phyloP scores from a whole-genome alignment of 768 basidiomycete genomes.

The Exsudoporus frostii region DNA sequence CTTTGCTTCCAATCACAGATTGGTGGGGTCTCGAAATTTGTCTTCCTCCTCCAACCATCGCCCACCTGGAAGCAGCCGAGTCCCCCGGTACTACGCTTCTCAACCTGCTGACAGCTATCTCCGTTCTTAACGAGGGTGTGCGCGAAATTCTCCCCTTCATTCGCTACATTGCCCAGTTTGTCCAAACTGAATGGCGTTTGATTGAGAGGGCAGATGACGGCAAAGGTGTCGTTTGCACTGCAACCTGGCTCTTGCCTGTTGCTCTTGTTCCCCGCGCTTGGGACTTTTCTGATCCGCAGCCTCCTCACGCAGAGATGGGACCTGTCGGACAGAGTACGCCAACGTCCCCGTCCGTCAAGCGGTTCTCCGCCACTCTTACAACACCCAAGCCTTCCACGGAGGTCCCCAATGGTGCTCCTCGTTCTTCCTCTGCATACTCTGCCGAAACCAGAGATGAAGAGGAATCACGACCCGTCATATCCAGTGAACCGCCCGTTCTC shows the following conservation, averaged over 20 bases:
- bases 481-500: slow-evolving; percentile 30
- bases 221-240: slow-evolving; percentile 80
- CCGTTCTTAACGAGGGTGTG: slow-evolving; percentile 68
- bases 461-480: slow-evolving; percentile 22
- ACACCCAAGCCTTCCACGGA: slow-evolving; percentile 32
- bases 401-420: slow-evolving; percentile 13
- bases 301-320: slow-evolving; percentile 28
- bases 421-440: slow-evolving; percentile 31
- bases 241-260: slow-evolving; percentile 87
- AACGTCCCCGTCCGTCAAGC: slow-evolving; percentile 20
- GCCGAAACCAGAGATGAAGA: slow-evolving; percentile 29
- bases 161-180: slow-evolving; percentile 76
- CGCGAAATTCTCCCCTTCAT: slow-evolving; percentile 83
- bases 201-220: slow-evolving; percentile 67
- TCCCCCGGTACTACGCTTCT: slow-evolving; percentile 54
- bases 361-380: slow-evolving; percentile 23
- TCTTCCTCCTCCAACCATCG: slow-evolving; percentile 68
- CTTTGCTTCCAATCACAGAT: slow-evolving; percentile 41
- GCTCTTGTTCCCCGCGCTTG: slow-evolving; percentile 77
- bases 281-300: slow-evolving; percentile 58
- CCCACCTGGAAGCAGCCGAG: slow-evolving; percentile 60
- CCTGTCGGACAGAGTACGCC: slow-evolving; percentile 17
- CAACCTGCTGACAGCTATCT: slow-evolving; percentile 71
- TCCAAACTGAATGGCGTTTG: slow-evolving; percentile 68
- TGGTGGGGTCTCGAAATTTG: slow-evolving; percentile 89